These are phyloP conservation scores for Colletotrichum camelliae DNA, from an alignment of 2,329 filamentous ascomycete species.

Conservation along the genomic window DNA sequence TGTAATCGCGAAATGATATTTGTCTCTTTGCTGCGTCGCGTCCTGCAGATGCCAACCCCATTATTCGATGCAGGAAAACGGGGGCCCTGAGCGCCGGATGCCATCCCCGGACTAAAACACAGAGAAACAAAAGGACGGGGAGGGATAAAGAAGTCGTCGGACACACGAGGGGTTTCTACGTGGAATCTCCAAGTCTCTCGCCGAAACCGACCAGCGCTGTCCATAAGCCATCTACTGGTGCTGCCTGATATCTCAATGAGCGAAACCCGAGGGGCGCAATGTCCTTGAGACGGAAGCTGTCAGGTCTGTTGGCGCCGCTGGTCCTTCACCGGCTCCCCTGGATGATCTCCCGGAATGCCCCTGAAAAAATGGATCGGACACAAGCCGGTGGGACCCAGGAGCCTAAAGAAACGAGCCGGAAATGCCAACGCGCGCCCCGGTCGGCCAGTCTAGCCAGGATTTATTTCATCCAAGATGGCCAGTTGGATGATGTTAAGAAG, in stretches of 20 bases:
- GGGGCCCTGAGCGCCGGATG: background rate
- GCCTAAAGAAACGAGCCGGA: constrained; percentile 21
- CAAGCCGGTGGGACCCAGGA: constrained; percentile 18
- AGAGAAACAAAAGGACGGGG: background rate
- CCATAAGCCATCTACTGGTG: background rate
- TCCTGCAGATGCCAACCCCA: constrained; percentile 10
- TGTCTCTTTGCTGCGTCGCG: background rate
- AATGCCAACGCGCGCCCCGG: constrained; percentile 12
- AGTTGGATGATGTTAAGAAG: background rate
- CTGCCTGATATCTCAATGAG: background rate
- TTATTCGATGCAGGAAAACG: constrained; percentile 1
- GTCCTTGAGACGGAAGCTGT: background rate
- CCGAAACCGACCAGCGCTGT: background rate
- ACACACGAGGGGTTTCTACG: background rate
- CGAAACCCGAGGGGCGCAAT: background rate
- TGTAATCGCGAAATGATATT: background rate
- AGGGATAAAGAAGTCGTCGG: background rate
- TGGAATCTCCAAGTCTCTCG: background rate
- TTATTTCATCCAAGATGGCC: background rate
- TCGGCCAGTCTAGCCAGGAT: constrained; percentile 9
- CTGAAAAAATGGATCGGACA: constrained; percentile 21
- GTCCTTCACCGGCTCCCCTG: constrained; percentile 17
- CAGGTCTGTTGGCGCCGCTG: background rate
- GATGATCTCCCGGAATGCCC: constrained; percentile 23
- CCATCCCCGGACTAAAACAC: background rate